These are phyloP conservation scores for Monosporascus sp. DNA, from an alignment of 2,329 filamentous ascomycete species.

Conservation along the genomic window DNA sequence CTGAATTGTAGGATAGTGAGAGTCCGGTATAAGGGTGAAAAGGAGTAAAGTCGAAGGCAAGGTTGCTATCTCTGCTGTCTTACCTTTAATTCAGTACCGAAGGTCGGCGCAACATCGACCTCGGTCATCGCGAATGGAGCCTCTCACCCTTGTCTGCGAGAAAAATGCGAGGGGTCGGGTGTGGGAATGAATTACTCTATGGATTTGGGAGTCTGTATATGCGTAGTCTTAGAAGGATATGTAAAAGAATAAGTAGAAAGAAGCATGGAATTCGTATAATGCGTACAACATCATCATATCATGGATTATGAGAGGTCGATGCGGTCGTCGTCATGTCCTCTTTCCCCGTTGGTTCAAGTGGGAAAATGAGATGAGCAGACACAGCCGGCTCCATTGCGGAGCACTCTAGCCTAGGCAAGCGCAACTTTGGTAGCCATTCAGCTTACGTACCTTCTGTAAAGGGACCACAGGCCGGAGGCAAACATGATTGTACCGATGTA, in stretches of 20 bases:
- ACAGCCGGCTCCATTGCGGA: no score
- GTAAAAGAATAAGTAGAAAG: slow-evolving; percentile 3
- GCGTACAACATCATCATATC: not conserved
- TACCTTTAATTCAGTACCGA: slow-evolving; percentile 93
- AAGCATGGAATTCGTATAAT: slow-evolving; percentile 15
- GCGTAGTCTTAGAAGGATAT: no score
- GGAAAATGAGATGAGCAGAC: no score
- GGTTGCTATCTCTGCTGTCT: not conserved
- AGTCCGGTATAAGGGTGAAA: slow-evolving; percentile 3
- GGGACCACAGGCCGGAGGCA: no score
- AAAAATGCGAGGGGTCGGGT: no score
- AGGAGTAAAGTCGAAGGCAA: slow-evolving; percentile 12
- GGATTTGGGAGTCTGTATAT: no score
- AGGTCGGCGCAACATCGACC: slow-evolving; percentile 76
- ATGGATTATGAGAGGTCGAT: not conserved
- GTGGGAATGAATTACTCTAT: no score
- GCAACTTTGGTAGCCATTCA: no score
- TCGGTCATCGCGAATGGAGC: slow-evolving; percentile 61
- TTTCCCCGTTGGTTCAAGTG: not conserved
- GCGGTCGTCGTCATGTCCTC: not conserved
- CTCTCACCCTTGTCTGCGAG: not conserved
- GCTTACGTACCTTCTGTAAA: no score
- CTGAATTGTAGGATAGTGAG: slow-evolving; percentile 13
- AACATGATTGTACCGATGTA: no score
- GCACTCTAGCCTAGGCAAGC: no score